phyloP scores from a whole-genome alignment of 768 basidiomycete genomes.

The Pleurotus pulmonarius region DNA sequence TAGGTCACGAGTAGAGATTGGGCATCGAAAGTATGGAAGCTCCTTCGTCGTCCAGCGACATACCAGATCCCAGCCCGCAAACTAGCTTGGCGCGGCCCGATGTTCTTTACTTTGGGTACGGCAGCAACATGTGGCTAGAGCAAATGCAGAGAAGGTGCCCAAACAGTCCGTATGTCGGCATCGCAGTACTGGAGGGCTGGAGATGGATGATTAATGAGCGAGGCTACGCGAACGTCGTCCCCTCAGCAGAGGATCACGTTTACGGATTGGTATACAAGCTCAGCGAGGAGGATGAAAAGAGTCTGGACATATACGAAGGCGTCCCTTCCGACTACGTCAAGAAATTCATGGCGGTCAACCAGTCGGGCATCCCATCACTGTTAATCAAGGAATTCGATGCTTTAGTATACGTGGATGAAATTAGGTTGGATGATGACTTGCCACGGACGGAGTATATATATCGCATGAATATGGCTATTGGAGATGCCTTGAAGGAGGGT shows the following conservation, averaged over 20 bases:
- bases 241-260: conserved; percentile 35
- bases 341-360: conserved; percentile 23
- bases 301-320: conserved; percentile 40
- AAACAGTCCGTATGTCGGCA: conserved; percentile 34
- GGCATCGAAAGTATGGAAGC: too few species aligned
- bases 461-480: conserved; percentile 43
- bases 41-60: too few species aligned
- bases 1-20: too few species aligned
- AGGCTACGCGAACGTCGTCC: conserved; percentile 43
- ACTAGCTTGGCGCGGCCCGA: neutral
- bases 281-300: conserved; percentile 33
- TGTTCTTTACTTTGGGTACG: conserved; percentile 42
- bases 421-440: conserved; percentile 24
- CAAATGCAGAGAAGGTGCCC: conserved; percentile 48
- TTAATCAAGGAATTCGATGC: conserved; percentile 14
- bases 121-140: conserved; percentile 46
- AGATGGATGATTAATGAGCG: conserved; percentile 42
- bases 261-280: conserved; percentile 42
- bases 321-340: conserved; percentile 35
- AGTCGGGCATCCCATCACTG: conserved; percentile 8
- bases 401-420: conserved; percentile 39
- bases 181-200: conserved; percentile 39
- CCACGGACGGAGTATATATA: conserved; percentile 40
- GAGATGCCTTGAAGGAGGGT: conserved; percentile 34
- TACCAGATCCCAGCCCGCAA: too few species aligned